Conservation (phyloP, 352 stramenopile genomes). For the Paralagenidium karlingii region DNA sequence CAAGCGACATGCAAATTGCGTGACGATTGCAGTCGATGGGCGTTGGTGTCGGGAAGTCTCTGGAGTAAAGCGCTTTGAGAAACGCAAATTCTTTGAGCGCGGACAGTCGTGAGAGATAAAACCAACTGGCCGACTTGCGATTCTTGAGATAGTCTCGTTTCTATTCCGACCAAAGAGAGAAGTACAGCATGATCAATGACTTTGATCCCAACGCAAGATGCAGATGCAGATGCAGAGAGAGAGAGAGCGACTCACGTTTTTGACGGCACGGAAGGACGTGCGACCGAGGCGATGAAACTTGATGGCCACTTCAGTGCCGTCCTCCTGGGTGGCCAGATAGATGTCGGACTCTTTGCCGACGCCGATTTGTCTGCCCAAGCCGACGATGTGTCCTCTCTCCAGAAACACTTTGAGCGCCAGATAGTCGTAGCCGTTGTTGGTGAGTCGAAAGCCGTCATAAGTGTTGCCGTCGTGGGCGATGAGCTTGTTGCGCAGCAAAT, state of each 20-base stretch:
- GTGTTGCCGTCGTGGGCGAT: conserved; percentile 94
- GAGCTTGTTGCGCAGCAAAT: conserved; percentile 96
- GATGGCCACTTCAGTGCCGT: conserved; percentile 95
- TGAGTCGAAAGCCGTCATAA: conserved; percentile 97
- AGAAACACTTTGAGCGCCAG: conserved; percentile 95
- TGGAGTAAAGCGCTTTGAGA: conserved; percentile 94
- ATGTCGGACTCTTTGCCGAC: conserved; percentile 99
- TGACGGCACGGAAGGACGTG: conserved; percentile 96
- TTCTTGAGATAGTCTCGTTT: conserved; percentile 98
- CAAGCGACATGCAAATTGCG: conserved; percentile 95
- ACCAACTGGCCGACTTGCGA: conserved; percentile 92
- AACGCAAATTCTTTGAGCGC: conserved; percentile 99
- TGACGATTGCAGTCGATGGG: conserved; percentile 98
- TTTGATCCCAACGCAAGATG: background rate
- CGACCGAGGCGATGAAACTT: conserved; percentile 99
- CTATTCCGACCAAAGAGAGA: conserved; percentile 17
- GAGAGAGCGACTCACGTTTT: conserved; percentile 27
- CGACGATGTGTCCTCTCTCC: conserved; percentile 84
- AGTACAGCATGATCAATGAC: background rate
- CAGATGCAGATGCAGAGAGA: background rate
- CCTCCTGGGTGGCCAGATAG: conserved; percentile 88
- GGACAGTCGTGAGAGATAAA: conserved; percentile 98
- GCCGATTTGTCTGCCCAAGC: conserved; percentile 90
- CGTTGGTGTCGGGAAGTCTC: conserved; percentile 95
- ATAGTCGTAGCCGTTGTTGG: conserved; percentile 99